These are phyloP conservation scores for Solanum lycopersicoides DNA, from an alignment of 257 asterid species.

Conservation along the genomic window DNA sequence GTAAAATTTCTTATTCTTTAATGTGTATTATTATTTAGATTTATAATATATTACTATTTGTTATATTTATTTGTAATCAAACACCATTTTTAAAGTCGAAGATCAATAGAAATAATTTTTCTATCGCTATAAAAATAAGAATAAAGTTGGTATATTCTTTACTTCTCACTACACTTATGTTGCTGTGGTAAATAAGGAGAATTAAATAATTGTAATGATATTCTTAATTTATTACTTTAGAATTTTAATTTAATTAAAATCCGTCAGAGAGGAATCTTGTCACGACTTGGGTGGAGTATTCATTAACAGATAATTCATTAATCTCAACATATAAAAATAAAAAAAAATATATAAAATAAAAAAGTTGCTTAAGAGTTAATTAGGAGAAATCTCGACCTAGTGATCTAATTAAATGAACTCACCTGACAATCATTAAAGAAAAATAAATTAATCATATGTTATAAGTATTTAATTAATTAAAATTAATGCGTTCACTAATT, in stretches of 20 bases:
- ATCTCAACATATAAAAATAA: neutral
- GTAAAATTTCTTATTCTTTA: neutral
- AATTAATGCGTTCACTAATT: neutral
- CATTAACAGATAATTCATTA: neutral
- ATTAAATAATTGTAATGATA: neutral
- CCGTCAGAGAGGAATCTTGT: neutral
- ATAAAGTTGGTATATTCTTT: too few relatives aligned
- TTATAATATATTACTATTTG: neutral
- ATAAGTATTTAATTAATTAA: neutral
- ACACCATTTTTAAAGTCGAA: neutral
- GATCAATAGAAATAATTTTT: too few relatives aligned
- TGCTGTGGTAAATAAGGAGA: neutral
- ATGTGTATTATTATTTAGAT: neutral
- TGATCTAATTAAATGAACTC: neutral
- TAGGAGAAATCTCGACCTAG: neutral
- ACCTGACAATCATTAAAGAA: neutral
- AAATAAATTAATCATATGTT: neutral
- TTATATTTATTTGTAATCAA: neutral
- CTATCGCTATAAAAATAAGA: too few relatives aligned
- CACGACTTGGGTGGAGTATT: neutral
- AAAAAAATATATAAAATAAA: too few relatives aligned
- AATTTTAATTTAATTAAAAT: neutral
- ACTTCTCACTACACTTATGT: too few relatives aligned
- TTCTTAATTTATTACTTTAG: neutral
- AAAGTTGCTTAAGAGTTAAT: neutral